Evolutionary conservation across 2,329 filamentous ascomycete species (phyloP).

Genomic region (Ophiostoma sp.): DNA sequence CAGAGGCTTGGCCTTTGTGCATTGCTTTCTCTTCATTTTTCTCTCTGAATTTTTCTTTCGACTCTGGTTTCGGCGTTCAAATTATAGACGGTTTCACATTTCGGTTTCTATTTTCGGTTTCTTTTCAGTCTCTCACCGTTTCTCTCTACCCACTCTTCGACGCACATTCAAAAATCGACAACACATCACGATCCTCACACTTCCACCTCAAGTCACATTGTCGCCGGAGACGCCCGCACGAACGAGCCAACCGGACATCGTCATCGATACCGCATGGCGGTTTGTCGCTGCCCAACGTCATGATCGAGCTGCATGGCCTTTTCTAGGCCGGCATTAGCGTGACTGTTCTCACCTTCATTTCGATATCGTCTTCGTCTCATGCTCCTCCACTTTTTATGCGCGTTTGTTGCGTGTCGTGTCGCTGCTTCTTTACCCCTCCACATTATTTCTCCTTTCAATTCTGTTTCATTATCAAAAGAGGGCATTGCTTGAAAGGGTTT

Average conservation of each 20-base stretch:
- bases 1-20: constrained; percentile 7
- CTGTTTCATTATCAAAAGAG: constrained; percentile 13
- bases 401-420: background rate
- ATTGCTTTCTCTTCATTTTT: constrained; percentile 18
- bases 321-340: constrained; percentile 23
- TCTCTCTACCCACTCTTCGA: background rate
- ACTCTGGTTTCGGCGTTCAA: constrained; percentile 24
- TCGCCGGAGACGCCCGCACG: background rate
- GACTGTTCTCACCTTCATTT: constrained; percentile 15
- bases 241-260: constrained; percentile 11
- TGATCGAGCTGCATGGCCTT: constrained; percentile 19
- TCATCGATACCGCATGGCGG: background rate
- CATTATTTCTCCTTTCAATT: background rate
- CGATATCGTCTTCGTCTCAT: background rate
- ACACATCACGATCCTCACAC: constrained; percentile 17
- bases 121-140: background rate
- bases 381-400: background rate
- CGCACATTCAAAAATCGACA: constrained; percentile 8
- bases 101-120: constrained; percentile 19
- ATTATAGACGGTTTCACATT: constrained; percentile 25
- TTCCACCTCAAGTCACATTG: background rate
- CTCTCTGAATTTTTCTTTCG: constrained; percentile 10
- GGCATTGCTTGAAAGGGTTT: constrained; percentile 10
- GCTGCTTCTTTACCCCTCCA: background rate
- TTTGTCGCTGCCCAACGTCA: constrained; percentile 28